Evolutionary conservation across 1,284 basidiomycete species (phyloP), one percentile per base, ranked within the genome.

Genomic region (Pyrrhoderma lamaoense): DNA sequence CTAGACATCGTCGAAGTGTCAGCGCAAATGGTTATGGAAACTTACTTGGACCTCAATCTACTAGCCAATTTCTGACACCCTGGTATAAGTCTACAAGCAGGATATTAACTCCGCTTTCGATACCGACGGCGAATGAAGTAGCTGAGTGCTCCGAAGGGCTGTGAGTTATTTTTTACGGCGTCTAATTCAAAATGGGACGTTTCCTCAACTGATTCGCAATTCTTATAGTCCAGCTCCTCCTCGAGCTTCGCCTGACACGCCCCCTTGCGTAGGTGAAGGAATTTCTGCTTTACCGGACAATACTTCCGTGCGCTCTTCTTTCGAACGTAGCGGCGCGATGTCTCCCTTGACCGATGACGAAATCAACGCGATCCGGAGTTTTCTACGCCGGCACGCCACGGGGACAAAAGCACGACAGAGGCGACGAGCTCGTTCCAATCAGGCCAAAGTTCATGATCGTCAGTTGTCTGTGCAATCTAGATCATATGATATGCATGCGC

Each of bases 321-420:
- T 45, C 22, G 49, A 42, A 16, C 47, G 53, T 8, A 35, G 25
- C 35, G 48, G 48, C 19, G 53, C 49, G 14, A 25, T 55, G 13
- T 51, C 53, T 3, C 53, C 53, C 7, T 19, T 55, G 25, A 55
- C 53, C 2, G 53, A 51, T 40, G 53, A 47, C 14, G 53, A 55
- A 34, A 38, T 55, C 19, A 37, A 43, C n/a, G 49, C 45, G 31
- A 47, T 55, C 27, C 53, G 45, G 43, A 31, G 34, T 21, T 55
- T 55, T 27, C 40, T 55, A 25, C 45, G 40, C 23, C 44, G 38
- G 19, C 49, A 51, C 18, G 45, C 47, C 31, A 51, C 45, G 19
- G 53, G 53, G 8, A 37, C 42, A 21, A 49, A 45, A n/a, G 53
- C 23, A n/a, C 49, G 53, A 19, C 49, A 51, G 19, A 44, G 53